Evolutionary conservation across 1,284 basidiomycete species (phyloP).

Genomic region (Rhodotorula sp.): DNA sequence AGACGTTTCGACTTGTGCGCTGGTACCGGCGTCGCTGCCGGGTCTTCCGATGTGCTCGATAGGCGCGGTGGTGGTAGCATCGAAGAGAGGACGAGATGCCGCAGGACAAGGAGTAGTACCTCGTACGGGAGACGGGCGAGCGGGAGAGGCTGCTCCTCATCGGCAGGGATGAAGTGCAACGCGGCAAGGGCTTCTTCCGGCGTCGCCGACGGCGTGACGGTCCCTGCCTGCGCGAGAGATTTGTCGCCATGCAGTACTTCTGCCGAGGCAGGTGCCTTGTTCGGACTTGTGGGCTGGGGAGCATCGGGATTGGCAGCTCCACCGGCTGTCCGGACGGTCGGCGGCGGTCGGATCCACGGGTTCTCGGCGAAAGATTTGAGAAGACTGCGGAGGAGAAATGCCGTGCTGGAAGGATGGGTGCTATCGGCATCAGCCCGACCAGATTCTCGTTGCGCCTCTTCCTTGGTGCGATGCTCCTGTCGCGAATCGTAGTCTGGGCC

Average conservation of each 20-base stretch:
- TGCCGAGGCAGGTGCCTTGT: not conserved
- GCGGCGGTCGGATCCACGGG: slow-evolving; percentile 30
- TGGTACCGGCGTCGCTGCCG: not conserved
- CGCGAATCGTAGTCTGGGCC: slow-evolving; percentile 40
- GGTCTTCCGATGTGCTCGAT: not conserved
- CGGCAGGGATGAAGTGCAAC: slow-evolving; percentile 29
- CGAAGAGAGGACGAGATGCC: slow-evolving; percentile 27
- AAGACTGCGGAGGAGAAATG: slow-evolving; percentile 27
- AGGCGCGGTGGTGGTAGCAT: slow-evolving; percentile 27
- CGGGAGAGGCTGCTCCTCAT: slow-evolving; percentile 28
- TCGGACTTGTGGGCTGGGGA: too few species aligned
- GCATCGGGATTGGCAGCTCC: not conserved
- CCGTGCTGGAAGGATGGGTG: slow-evolving; percentile 33
- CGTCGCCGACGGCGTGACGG: not conserved
- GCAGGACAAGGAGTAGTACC: slow-evolving; percentile 33
- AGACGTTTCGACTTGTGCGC: not conserved
- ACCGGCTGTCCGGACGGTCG: not conserved
- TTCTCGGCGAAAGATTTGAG: slow-evolving; percentile 35
- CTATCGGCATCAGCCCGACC: slow-evolving; percentile 16
- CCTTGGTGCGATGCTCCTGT: slow-evolving; percentile 30
- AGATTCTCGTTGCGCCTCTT: slow-evolving; percentile 29
- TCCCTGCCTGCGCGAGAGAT: too few species aligned
- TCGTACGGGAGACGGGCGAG: slow-evolving; percentile 29
- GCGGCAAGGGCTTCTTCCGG: slow-evolving; percentile 23
- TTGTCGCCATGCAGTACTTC: too few species aligned